Evolutionary conservation across 495 filamentous ascomycete genomes (phyloP).

Genomic region (Jackrogersella minutella): DNA sequence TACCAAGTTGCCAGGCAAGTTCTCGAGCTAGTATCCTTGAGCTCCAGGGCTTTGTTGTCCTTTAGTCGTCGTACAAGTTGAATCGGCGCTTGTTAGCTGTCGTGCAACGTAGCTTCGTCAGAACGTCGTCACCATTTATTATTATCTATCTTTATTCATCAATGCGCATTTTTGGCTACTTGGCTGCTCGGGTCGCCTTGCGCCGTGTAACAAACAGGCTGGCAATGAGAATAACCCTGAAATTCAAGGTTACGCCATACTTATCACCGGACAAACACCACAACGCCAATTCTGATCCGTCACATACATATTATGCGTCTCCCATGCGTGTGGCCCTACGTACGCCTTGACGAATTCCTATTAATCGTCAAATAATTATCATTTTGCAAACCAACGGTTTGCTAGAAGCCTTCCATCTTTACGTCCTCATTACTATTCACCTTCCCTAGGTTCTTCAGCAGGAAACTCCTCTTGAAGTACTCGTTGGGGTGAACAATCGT

Average conservation of each 20-base stretch:
- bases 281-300: slow-evolving; percentile 21
- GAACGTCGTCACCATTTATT: slow-evolving; percentile 7
- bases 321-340: slow-evolving; percentile 1
- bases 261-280: slow-evolving; percentile 9
- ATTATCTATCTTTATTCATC: slow-evolving; percentile 3
- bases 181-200: background rate
- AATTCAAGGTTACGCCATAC: slow-evolving; percentile 7
- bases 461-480: slow-evolving; percentile 93
- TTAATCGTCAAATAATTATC: background rate
- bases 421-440: slow-evolving; percentile 49
- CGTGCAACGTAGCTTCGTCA: slow-evolving; percentile 21
- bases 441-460: slow-evolving; percentile 77
- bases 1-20: too few species aligned
- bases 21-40: background rate
- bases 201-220: slow-evolving; percentile 8
- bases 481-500: slow-evolving; percentile 98
- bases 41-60: background rate
- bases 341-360: slow-evolving; percentile 1
- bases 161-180: too few species aligned
- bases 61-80: background rate
- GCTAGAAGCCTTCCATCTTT: slow-evolving; percentile 55
- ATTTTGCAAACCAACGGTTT: background rate
- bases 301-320: background rate
- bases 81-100: slow-evolving; percentile 20
- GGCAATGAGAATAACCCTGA: background rate